A percentile compares a stretch with the other conserved stretches of the same genome.
Conservation (phyloP, 805 yeast genomes). For the Yarrowia sp. region DNA sequence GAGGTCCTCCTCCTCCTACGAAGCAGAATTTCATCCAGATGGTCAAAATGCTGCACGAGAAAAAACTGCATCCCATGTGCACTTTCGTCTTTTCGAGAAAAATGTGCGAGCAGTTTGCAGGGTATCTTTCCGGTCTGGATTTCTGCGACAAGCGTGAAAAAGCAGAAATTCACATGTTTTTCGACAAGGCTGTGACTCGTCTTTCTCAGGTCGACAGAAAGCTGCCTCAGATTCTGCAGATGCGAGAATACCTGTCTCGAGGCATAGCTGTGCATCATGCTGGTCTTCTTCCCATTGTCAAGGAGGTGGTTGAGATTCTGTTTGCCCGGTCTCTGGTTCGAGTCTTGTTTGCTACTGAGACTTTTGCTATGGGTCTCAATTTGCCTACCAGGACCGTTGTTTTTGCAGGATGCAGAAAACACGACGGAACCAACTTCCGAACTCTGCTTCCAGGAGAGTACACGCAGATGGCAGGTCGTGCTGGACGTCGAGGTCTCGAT, state of each 20-base stretch:
- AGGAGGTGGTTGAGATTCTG: constrained; percentile 87
- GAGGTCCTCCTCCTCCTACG: constrained; percentile 3
- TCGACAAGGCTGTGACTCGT: constrained; percentile 83
- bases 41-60: constrained; percentile 63
- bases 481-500: constrained; percentile 96
- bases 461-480: constrained; percentile 98
- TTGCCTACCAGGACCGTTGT: constrained; percentile 96
- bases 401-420: constrained; percentile 78
- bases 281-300: constrained; percentile 87
- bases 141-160: constrained; percentile 82
- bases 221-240: constrained; percentile 81
- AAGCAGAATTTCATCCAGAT: constrained; percentile 74
- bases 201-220: constrained; percentile 89
- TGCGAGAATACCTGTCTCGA: constrained; percentile 76
- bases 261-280: constrained; percentile 98
- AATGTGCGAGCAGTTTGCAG: constrained; percentile 90
- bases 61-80: constrained; percentile 83
- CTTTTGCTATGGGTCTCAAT: constrained; percentile 98
- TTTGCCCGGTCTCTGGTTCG: constrained; percentile 84
- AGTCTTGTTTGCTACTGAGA: constrained; percentile 93
- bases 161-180: constrained; percentile 88
- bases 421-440: constrained; percentile 83
- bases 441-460: constrained; percentile 91
- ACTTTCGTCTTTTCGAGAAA: constrained; percentile 91
- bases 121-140: constrained; percentile 65